phyloP scores from a whole-genome alignment of 2,329 filamentous ascomycete species.

The Calonectria pseudoreteaudii region DNA sequence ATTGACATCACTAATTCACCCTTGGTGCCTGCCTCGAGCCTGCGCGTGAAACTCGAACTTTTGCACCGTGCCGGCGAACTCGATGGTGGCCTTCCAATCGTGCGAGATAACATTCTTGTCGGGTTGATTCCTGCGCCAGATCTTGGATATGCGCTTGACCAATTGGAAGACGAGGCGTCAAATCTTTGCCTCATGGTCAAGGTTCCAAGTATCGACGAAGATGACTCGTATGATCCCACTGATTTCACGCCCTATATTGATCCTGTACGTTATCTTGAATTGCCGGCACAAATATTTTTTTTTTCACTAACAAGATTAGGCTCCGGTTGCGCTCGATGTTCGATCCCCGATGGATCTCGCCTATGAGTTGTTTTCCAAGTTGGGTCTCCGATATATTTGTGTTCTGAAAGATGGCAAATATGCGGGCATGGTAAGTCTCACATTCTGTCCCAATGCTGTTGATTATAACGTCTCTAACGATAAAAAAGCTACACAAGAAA shows the following conservation, averaged over 20 bases:
- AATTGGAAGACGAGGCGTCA: conserved; percentile 78
- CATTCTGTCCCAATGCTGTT: not conserved
- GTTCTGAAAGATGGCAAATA: conserved; percentile 87
- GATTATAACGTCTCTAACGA: conserved; percentile 24
- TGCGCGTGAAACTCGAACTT: conserved; percentile 84
- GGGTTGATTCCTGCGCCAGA: conserved; percentile 95
- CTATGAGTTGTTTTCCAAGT: conserved; percentile 95
- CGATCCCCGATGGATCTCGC: conserved; percentile 93
- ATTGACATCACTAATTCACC: conserved; percentile 92
- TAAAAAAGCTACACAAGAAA: conserved; percentile 85
- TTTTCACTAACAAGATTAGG: conserved; percentile 56
- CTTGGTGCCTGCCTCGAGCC: conserved; percentile 78
- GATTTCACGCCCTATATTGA: conserved; percentile 95
- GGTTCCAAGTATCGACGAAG: conserved; percentile 71
- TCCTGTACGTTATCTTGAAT: conserved; percentile 65
- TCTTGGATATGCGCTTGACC: conserved; percentile 91
- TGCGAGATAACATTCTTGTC: conserved; percentile 82
- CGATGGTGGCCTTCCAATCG: conserved; percentile 89
- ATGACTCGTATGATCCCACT: conserved; percentile 75
- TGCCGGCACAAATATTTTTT: not conserved
- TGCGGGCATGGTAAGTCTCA: conserved; percentile 80
- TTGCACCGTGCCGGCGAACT: conserved; percentile 89
- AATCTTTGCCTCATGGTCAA: conserved; percentile 86
- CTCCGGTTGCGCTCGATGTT: conserved; percentile 89
- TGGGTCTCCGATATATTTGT: conserved; percentile 93